Percentiles rank a stretch among this genome's conserved stretches.
Conservation (phyloP, 2,329 filamentous ascomycete species). For the Coleophoma crateriformis region DNA sequence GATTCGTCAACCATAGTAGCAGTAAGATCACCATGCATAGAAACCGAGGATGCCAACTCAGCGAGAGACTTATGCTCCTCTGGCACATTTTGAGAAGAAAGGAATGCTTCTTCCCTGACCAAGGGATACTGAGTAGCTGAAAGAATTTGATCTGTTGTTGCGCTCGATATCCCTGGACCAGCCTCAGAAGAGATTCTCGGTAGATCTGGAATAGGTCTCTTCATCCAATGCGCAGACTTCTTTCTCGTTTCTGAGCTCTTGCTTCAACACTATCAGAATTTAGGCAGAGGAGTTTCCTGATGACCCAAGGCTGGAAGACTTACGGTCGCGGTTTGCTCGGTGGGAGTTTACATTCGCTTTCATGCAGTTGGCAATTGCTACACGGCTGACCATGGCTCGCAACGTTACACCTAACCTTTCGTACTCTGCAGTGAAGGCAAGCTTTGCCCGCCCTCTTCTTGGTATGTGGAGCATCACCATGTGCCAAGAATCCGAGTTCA, state of each 20-base stretch:
- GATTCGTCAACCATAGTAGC: neutral
- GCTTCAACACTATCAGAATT: constrained; percentile 7
- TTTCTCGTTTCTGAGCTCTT: constrained; percentile 18
- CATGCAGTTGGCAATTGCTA: neutral
- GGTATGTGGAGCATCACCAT: too few species aligned
- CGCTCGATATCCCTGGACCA: too few species aligned
- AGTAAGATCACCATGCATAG: neutral
- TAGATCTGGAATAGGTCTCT: constrained; percentile 8
- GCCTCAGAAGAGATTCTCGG: neutral
- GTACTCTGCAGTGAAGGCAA: neutral
- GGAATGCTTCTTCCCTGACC: neutral
- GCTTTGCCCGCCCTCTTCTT: neutral
- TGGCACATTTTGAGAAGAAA: neutral
- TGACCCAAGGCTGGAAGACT: neutral
- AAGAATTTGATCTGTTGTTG: too few species aligned
- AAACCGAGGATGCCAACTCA: neutral
- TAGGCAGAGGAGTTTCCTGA: too few species aligned
- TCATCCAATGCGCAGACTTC: constrained; percentile 17
- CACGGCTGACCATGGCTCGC: neutral
- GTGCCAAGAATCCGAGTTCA: too few species aligned
- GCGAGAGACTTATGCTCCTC: neutral
- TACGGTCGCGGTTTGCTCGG: neutral
- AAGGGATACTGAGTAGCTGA: neutral
- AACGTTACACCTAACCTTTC: constrained; percentile 1
- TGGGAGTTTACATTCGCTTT: neutral